Base-by-base conservation (phyloP, 2,329 filamentous ascomycete genomes). In the Chalara sp. region DNA sequence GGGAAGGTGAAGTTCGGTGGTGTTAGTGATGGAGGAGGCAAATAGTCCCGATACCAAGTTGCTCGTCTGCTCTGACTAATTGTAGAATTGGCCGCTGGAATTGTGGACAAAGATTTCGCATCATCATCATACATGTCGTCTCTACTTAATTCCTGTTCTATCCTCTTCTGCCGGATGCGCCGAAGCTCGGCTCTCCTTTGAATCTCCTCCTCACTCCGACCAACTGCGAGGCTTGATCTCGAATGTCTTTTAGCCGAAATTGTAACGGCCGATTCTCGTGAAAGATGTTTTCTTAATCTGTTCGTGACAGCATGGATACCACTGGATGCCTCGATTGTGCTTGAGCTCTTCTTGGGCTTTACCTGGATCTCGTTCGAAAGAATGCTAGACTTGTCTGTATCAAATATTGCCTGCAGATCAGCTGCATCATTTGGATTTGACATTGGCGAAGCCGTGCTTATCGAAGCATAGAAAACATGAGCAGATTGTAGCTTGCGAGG, bases 101-200 rank as follows among this genome's bases (percentile, higher is more conserved):
- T 44, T 6, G 57, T 56, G 28, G 52, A 47, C 6, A 64, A 10
- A 13, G 63, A 64, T 42, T 61, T 64, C 28, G 64, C 65, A 55
- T 67, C 64, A 28, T 67, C 63, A 13, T 71, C 68, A 44, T 69
- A 67, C 7, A 64, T 60, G 35, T 70, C 65, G 37, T 79, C 76
- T 39, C 65, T 72, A 44, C 74, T 71, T 4, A 83, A 67, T 57
- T 82, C 79, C 42, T 80, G 73, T 54, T 76, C 76, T n/a, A 82
- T 81, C 54, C 78, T 72, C 56, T 74, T 75, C 46, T 76, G 74
- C 63, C 78, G 74, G 6, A 81, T 66, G 21, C 78, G 71, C 56
- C 72, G 76, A 49, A 83, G 63, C 56, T 82, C 79, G 31, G 77
- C 78, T 56, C 78, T 71, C 31, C 78, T 70, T 47, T 76, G 74